Conservation (phyloP, 2,329 filamentous ascomycete species). For the Penicillium sp. region DNA sequence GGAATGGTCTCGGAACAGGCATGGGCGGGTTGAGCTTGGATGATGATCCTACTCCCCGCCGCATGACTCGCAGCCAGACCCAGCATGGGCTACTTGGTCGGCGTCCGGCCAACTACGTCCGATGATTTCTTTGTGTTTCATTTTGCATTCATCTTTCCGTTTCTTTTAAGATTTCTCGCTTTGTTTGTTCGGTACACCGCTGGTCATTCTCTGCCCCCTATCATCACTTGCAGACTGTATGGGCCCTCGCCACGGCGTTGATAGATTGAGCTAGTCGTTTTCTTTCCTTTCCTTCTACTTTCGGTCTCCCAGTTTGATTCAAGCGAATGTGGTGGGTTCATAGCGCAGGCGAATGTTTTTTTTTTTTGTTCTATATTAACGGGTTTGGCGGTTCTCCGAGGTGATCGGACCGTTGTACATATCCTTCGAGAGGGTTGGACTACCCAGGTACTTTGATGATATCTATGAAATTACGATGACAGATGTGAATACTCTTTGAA, state of each 20-base stretch:
- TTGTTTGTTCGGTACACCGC: background rate
- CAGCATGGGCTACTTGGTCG: constrained; percentile 25
- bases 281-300: background rate
- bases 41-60: constrained; percentile 32
- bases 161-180: background rate
- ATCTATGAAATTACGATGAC: constrained; percentile 13
- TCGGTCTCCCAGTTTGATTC: background rate
- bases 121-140: constrained; percentile 7
- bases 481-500: constrained; percentile 10
- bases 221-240: background rate
- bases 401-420: constrained; percentile 8
- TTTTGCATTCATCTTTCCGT: background rate
- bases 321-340: constrained; percentile 14
- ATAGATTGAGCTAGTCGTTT: background rate
- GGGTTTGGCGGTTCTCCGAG: background rate
- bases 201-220: background rate
- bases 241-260: background rate
- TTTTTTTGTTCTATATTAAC: constrained; percentile 4
- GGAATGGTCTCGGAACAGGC: constrained; percentile 35
- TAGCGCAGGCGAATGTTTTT: constrained; percentile 15
- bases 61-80: constrained; percentile 39
- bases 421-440: constrained; percentile 2
- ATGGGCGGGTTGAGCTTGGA: constrained; percentile 37
- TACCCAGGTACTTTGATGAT: constrained; percentile 8
- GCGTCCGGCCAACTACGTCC: constrained; percentile 18